Evolutionary conservation across 768 basidiomycete species (phyloP).

Genomic region (Mycena kentingensis): DNA sequence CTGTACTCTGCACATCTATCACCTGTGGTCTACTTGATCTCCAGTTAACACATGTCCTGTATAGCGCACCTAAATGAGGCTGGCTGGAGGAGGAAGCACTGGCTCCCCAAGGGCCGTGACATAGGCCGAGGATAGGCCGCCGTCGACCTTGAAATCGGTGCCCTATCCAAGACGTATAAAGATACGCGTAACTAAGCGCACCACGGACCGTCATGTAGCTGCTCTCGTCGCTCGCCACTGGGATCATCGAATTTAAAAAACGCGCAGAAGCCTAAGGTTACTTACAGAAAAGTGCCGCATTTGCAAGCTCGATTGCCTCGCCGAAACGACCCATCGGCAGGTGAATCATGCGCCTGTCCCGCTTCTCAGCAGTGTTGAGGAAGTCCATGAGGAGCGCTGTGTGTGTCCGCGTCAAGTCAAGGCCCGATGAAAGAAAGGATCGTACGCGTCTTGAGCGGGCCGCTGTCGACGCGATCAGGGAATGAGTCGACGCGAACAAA

Average conservation of each 20-base stretch:
- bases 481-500: constrained; percentile 2
- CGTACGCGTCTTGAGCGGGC: constrained; percentile 93
- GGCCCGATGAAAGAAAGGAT: constrained; percentile 2
- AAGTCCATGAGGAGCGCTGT: constrained; percentile 97
- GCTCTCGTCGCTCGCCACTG: constrained; percentile 87
- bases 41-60: background rate
- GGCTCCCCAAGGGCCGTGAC: constrained; percentile 87
- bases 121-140: constrained; percentile 90
- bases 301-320: constrained; percentile 93
- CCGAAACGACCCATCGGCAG: constrained; percentile 98
- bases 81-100: constrained; percentile 66
- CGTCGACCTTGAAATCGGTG: constrained; percentile 94
- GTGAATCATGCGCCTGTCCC: constrained; percentile 85
- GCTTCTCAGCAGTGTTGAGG: constrained; percentile 94
- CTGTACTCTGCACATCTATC: background rate
- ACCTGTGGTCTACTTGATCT: background rate
- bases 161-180: constrained; percentile 47
- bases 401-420: constrained; percentile 15
- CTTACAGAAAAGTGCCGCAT: constrained; percentile 90
- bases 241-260: constrained; percentile 4
- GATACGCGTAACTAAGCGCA: background rate
- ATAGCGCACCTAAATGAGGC: constrained; percentile 42
- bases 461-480: constrained; percentile 48
- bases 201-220: constrained; percentile 88
- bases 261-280: constrained; percentile 27